A percentile compares a stretch with the other conserved stretches of the same genome.
phyloP scores from a whole-genome alignment of 495 filamentous ascomycete genomes.

The Oidiodendron maius region DNA sequence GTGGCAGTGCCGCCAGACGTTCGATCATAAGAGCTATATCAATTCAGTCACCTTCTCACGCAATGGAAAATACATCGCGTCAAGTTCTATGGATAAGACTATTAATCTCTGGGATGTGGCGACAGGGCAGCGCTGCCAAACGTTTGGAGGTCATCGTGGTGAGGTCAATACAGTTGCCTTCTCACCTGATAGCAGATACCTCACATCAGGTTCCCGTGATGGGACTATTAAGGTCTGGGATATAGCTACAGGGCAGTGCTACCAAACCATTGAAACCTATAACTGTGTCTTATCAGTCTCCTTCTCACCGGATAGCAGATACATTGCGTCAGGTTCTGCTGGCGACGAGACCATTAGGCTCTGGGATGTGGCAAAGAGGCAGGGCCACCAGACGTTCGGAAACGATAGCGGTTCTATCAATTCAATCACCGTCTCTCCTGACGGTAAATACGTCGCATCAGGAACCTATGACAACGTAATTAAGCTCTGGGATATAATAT shows the following conservation, averaged over 20 bases:
- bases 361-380: slow-evolving; percentile 20
- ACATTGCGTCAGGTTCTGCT: neutral
- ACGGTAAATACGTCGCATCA: slow-evolving; percentile 5
- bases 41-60: neutral
- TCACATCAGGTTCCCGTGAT: slow-evolving; percentile 12
- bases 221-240: slow-evolving; percentile 20
- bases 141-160: neutral
- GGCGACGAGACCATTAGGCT: slow-evolving; percentile 14
- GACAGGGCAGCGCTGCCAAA: neutral
- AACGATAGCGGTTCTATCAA: slow-evolving; percentile 2
- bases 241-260: slow-evolving; percentile 11
- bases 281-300: neutral
- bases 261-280: neutral
- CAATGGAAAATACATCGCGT: neutral
- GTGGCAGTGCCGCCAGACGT: neutral
- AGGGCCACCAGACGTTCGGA: neutral
- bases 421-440: slow-evolving; percentile 2
- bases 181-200: neutral
- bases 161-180: neutral
- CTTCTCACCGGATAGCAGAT: too few relatives aligned
- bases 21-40: neutral
- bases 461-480: neutral
- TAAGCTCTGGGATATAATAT: slow-evolving; percentile 3
- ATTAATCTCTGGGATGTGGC: slow-evolving; percentile 4
- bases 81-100: neutral